phyloP scores from a whole-genome alignment of 169 alveolate species.

The Prorocentrum cordatum region DNA sequence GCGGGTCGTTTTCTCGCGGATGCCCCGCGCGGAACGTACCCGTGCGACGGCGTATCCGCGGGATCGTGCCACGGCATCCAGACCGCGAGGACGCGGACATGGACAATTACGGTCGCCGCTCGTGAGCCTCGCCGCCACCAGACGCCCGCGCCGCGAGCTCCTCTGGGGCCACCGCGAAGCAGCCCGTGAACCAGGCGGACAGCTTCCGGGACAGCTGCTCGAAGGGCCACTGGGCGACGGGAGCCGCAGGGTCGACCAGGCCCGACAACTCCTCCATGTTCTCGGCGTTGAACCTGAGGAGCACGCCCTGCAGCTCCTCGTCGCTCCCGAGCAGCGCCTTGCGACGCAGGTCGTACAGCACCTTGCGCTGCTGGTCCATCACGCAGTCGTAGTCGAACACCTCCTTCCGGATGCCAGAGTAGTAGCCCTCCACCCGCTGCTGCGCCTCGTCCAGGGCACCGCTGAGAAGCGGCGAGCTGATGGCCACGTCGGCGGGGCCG shows the following conservation, averaged over 20 bases:
- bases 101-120: too few species aligned
- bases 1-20: too few species aligned
- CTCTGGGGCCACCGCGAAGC: too few species aligned
- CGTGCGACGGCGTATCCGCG: too few species aligned
- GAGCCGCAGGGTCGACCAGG: background rate
- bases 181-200: background rate
- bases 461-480: slow-evolving; percentile 25
- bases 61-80: too few species aligned
- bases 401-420: slow-evolving; percentile 47
- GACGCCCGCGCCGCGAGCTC: too few species aligned
- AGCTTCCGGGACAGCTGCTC: background rate
- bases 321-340: slow-evolving; percentile 39
- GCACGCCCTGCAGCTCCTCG: background rate
- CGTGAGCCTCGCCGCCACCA: too few species aligned
- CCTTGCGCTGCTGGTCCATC: slow-evolving; percentile 30
- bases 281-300: background rate
- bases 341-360: slow-evolving; percentile 22
- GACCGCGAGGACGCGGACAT: too few species aligned
- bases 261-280: background rate
- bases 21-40: too few species aligned
- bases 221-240: background rate
- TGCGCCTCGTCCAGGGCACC: slow-evolving; percentile 40
- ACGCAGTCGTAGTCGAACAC: slow-evolving; percentile 41
- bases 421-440: slow-evolving; percentile 3
- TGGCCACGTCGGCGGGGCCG: slow-evolving; percentile 42